Evolutionary conservation across 2,329 filamentous ascomycete species (phyloP), one percentile per base, ranked within the genome.

Genomic region (Phyllosticta citribraziliensis): DNA sequence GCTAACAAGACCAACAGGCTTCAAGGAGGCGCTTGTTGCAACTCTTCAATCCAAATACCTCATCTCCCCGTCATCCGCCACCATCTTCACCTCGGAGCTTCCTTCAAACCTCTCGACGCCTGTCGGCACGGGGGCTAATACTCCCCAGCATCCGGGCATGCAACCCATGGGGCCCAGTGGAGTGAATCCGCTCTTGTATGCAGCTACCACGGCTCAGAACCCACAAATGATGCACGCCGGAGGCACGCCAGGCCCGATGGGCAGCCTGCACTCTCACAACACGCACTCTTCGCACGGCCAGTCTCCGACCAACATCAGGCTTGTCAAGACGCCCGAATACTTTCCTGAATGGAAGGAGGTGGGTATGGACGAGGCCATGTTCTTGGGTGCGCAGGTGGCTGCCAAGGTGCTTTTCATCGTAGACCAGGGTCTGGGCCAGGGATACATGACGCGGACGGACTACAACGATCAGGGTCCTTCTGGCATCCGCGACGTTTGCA

Each of bases 71-170:
- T 92, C 88, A 27, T 93, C 91, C 1, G 91, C 91, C 57, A 97
- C 92, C 52, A 97, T 97, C 69, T 97, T 97, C 80, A 96, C 92
- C 40, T 96, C 91, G 22, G 94, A 99, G 74, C 85, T 97, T 47
- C 94, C 94, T 8, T 97, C 91, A 9, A 93, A 94, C 75, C 84
- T 97, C 71, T 91, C 89, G 30, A 97, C 94, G 0, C 94, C 94
- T 1, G 83, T 88, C 11, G 92, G 91, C 20, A 97, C 93, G 0
- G 93, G 93, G 35, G 85, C 91, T 17, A 94, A 96, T 74, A 97
- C 93, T 1, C 95, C 94, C 0, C 90, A 89, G 2, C 72, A 79
- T 66, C 68, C 76, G 68, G 66, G 78, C 71, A 64, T 80, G 74
- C 59, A 79, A 80, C 74, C 57, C 79, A 81, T 60, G 80, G 81